These are phyloP conservation scores for Yarrowia bubula DNA, from an alignment of 805 yeast species.

Conservation along the genomic window DNA sequence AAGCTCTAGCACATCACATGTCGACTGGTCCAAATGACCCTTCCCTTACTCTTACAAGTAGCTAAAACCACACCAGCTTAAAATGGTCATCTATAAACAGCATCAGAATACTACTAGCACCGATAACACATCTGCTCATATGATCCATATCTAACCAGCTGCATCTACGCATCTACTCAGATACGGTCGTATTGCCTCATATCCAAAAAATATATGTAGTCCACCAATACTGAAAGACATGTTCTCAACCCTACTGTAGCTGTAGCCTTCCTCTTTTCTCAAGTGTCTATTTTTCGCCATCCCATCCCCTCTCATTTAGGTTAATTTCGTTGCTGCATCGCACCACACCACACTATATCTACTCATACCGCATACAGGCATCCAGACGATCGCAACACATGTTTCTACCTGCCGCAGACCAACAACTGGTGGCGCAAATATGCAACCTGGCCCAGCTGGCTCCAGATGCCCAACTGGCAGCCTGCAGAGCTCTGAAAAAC, in stretches of 20 bases:
- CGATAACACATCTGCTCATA: too few species aligned
- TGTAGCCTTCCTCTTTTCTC: background rate
- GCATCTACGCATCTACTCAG: too few species aligned
- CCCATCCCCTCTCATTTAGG: conserved; percentile 6
- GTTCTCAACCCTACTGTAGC: background rate
- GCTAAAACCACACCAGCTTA: too few species aligned
- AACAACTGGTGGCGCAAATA: conserved; percentile 11
- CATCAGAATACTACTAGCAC: too few species aligned
- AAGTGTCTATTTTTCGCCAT: background rate
- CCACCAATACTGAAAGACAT: too few species aligned
- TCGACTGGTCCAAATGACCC: too few species aligned
- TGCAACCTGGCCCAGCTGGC: background rate
- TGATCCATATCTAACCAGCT: too few species aligned
- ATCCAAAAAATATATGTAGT: too few species aligned
- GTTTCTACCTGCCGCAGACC: conserved; percentile 21
- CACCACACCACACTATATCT: conserved; percentile 1
- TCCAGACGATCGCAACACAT: background rate
- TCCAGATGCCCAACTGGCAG: conserved; percentile 29
- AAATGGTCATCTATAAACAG: too few species aligned
- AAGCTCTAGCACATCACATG: too few species aligned
- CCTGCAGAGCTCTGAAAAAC: conserved; percentile 36
- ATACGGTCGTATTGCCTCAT: too few species aligned
- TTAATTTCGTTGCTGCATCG: conserved; percentile 13
- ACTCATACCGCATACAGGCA: conserved; percentile 19
- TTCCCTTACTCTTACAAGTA: too few species aligned